Percentiles rank a stretch among this genome's conserved stretches.
Evolutionary conservation across 352 stramenopile species (phyloP).

Genomic region (Globisporangium megalacanthum): DNA sequence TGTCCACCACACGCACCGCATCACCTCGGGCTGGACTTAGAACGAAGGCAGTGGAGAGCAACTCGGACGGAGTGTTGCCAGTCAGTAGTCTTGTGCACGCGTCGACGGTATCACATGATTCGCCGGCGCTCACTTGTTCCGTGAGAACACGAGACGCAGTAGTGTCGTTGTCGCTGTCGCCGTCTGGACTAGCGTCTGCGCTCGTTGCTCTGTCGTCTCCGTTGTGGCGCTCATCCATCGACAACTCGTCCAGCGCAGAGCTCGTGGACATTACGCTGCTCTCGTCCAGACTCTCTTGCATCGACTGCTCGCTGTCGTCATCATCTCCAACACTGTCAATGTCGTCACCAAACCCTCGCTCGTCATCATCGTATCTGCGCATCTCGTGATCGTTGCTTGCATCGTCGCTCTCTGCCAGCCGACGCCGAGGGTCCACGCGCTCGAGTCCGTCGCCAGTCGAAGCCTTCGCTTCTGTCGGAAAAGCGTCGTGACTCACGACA

Average conservation of each 20-base stretch:
- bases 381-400: neutral
- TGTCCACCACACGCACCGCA: neutral
- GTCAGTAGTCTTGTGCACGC: neutral
- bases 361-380: neutral
- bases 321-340: neutral
- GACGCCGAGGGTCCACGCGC: neutral
- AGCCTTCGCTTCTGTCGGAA: neutral
- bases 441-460: neutral
- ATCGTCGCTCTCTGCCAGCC: neutral
- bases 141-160: neutral
- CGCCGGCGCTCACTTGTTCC: neutral
- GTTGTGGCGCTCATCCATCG: neutral
- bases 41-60: neutral
- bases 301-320: conserved; percentile 9
- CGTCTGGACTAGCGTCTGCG: neutral
- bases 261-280: conserved; percentile 11
- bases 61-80: neutral
- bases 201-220: neutral
- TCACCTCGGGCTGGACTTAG: neutral
- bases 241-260: conserved; percentile 3
- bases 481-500: neutral
- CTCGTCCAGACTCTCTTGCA: conserved; percentile 17
- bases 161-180: neutral
- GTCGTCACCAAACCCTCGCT: neutral
- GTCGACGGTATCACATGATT: neutral